Conservation (phyloP, 345 rosid species). For the Isatis tinctoria region DNA sequence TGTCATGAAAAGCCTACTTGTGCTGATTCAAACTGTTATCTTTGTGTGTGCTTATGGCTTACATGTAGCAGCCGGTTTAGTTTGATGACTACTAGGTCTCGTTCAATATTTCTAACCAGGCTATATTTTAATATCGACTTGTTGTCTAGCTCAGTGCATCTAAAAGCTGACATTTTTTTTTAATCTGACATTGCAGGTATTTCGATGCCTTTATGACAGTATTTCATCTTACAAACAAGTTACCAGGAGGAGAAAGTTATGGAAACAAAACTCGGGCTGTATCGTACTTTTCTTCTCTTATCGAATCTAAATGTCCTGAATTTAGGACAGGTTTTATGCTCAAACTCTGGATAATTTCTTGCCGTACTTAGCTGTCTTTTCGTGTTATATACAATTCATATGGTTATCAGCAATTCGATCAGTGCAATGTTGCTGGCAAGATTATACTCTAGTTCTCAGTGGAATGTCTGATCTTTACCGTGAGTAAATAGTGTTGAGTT, state of each 20-base stretch:
- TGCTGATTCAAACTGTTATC: no score
- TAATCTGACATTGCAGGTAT: conserved; percentile 16
- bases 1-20: no score
- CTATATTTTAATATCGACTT: not conserved
- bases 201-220: conserved; percentile 31
- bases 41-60: no score
- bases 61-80: no score
- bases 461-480: not conserved
- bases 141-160: not conserved
- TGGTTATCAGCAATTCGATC: not conserved
- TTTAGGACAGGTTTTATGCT: not conserved
- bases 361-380: not conserved
- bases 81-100: no score
- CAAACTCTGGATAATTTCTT: not conserved
- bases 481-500: not conserved
- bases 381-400: not conserved
- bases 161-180: not conserved
- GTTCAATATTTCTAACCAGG: no score
- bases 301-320: not conserved
- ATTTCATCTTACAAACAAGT: conserved; percentile 5
- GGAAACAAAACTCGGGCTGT: not conserved
- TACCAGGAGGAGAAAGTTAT: not conserved
- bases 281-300: not conserved
- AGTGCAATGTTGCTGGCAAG: not conserved
- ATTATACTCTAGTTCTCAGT: not conserved